A percentile compares a stretch with the other conserved stretches of the same genome.
Evolutionary conservation across 2,329 filamentous ascomycete species (phyloP).

Genomic region (Colletotrichum sojae): DNA sequence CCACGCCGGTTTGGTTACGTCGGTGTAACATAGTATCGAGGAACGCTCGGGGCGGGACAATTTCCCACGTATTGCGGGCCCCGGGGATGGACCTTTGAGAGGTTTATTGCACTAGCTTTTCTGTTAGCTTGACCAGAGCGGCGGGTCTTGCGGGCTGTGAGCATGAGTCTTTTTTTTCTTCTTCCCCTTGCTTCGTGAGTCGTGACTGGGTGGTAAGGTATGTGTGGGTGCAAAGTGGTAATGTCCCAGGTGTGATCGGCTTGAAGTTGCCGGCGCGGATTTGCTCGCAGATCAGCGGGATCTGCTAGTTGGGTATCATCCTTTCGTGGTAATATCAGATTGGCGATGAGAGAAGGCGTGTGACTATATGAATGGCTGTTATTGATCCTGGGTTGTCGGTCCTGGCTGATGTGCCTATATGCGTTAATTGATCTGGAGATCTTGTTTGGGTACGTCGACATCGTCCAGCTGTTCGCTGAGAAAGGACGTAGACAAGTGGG

Average conservation of each 20-base stretch:
- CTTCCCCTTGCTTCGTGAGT: no score
- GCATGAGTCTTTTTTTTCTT: no score
- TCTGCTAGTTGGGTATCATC: not conserved
- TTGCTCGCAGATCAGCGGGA: not conserved
- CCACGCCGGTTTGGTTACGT: constrained; percentile 14
- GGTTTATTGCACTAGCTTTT: no score
- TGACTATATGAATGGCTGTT: no score
- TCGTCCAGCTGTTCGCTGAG: no score
- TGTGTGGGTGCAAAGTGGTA: not conserved
- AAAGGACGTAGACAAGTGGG: no score
- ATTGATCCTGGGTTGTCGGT: no score
- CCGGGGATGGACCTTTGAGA: not conserved
- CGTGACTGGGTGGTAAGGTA: not conserved
- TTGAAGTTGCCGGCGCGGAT: not conserved
- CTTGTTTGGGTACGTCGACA: no score
- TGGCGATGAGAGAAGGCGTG: no score
- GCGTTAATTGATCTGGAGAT: no score
- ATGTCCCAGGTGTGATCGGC: not conserved
- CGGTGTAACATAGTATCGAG: constrained; percentile 35
- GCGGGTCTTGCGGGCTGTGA: not conserved
- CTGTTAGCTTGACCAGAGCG: not conserved
- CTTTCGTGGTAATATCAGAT: no score
- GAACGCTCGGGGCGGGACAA: constrained; percentile 11
- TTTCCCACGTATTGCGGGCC: constrained; percentile 28
- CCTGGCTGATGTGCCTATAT: no score